A percentile compares a stretch with the other conserved stretches of the same genome.
phyloP scores from a whole-genome alignment of 2,329 filamentous ascomycete genomes.

The Aspergillus thermomutatus region DNA sequence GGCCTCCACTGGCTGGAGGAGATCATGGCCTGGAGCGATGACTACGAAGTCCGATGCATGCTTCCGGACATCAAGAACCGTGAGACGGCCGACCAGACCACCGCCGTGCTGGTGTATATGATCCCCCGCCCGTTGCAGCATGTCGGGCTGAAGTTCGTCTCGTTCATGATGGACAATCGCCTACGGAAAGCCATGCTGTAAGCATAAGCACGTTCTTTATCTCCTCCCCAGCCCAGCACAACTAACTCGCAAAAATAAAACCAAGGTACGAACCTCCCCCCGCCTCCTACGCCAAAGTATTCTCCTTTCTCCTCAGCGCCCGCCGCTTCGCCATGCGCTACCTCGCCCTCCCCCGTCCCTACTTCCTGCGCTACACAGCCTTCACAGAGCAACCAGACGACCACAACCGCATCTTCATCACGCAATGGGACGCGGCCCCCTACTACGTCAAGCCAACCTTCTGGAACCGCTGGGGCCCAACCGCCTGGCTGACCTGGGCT shows the following conservation, averaged over 20 bases:
- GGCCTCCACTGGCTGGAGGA: conserved; percentile 54
- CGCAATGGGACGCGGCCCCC: conserved; percentile 59
- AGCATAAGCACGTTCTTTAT: conserved; percentile 19
- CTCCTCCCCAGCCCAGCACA: background rate
- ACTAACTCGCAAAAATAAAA: background rate
- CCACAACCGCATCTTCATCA: conserved; percentile 51
- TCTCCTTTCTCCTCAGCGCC: conserved; percentile 48
- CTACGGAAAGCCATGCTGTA: conserved; percentile 65
- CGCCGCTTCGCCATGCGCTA: conserved; percentile 58
- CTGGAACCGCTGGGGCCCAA: conserved; percentile 61
- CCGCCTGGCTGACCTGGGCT: conserved; percentile 49
- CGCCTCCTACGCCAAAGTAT: conserved; percentile 30
- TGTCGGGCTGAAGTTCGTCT: conserved; percentile 50
- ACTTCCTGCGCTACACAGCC: conserved; percentile 32
- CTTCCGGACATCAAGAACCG: conserved; percentile 50
- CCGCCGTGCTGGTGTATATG: conserved; percentile 59
- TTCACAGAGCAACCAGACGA: conserved; percentile 50
- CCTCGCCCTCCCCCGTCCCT: conserved; percentile 57
- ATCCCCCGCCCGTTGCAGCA: conserved; percentile 47
- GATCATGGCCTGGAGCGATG: conserved; percentile 48
- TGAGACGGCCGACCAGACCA: conserved; percentile 56
- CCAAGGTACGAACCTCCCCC: conserved; percentile 41
- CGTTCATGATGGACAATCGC: conserved; percentile 61
- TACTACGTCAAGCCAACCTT: conserved; percentile 61
- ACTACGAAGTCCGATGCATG: conserved; percentile 61